Percentiles rank a stretch among this genome's conserved stretches.
Conservation (phyloP, 345 rosid genomes). For the Arabidopsis arenosa region DNA sequence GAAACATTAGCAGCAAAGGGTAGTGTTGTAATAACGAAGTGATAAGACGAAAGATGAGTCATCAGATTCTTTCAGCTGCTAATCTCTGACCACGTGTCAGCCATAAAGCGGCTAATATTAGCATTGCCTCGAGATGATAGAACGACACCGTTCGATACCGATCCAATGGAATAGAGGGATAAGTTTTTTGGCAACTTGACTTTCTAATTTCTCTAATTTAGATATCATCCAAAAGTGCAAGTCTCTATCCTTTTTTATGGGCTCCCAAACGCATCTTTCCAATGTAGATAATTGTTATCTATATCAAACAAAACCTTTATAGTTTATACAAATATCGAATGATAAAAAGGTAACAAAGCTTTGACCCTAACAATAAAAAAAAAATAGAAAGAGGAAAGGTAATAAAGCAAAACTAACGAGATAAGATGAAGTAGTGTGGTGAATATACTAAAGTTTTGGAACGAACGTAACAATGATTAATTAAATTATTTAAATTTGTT, state of each 20-base stretch:
- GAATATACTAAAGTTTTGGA: background rate
- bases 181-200: constrained; percentile 27
- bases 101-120: constrained; percentile 23
- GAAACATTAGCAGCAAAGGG: constrained; percentile 32
- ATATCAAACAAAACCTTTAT: constrained; percentile 21
- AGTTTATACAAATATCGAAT: constrained; percentile 5
- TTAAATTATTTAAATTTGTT: background rate
- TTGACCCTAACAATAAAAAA: background rate
- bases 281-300: constrained; percentile 29
- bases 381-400: background rate
- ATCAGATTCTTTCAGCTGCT: constrained; percentile 21
- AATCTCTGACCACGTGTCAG: constrained; percentile 31
- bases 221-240: constrained; percentile 33
- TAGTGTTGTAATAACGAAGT: constrained; percentile 12
- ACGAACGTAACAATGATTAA: background rate
- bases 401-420: constrained; percentile 10
- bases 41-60: constrained; percentile 19
- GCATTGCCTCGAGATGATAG: constrained; percentile 23
- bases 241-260: constrained; percentile 38
- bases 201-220: background rate
- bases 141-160: constrained; percentile 32
- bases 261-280: constrained; percentile 38
- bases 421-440: constrained; percentile 1
- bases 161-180: constrained; percentile 30
- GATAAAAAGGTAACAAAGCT: constrained; percentile 4